These are phyloP conservation scores for Eucalyptus globulus DNA, from an alignment of 345 rosid species.

Conservation along the genomic window DNA sequence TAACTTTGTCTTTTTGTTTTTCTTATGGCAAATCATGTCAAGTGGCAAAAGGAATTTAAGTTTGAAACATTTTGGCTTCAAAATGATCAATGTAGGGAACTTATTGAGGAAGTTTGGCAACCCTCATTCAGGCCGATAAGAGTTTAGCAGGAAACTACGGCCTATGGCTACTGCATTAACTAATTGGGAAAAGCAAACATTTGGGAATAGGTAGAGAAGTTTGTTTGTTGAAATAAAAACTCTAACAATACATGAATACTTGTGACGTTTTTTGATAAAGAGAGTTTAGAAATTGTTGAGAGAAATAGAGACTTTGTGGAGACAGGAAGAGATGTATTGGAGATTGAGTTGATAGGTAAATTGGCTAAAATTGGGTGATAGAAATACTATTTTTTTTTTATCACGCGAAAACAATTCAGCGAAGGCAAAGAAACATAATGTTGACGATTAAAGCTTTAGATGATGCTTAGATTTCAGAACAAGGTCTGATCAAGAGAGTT, in stretches of 20 bases:
- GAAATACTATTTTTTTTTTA: neutral
- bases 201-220: neutral
- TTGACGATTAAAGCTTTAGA: neutral
- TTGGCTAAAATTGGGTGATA: neutral
- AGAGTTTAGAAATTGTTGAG: neutral
- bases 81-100: neutral
- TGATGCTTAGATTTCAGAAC: neutral
- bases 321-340: neutral
- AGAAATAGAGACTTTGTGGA: neutral
- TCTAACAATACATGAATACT: neutral
- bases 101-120: neutral
- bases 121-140: neutral
- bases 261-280: neutral
- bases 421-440: neutral
- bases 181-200: neutral
- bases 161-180: neutral
- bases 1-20: neutral
- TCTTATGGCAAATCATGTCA: neutral
- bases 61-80: neutral
- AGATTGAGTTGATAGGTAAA: neutral
- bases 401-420: neutral
- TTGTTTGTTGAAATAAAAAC: neutral
- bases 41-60: neutral
- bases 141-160: neutral
- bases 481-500: fast-evolving